Evolutionary conservation across 306 rosid genomes (phyloP).

Genomic region (Cicer arietinum): DNA sequence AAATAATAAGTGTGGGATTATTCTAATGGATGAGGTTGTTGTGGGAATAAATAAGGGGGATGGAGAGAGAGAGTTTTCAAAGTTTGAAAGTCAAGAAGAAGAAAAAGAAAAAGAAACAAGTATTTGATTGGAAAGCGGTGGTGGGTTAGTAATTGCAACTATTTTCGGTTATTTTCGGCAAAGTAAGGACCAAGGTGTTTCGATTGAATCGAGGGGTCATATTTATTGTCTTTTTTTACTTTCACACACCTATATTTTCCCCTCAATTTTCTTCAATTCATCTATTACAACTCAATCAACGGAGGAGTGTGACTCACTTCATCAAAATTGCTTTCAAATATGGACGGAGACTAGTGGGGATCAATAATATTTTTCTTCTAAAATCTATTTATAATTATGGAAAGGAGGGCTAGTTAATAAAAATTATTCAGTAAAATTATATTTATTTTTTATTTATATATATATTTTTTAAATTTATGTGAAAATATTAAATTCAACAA

Average conservation of each 20-base stretch:
- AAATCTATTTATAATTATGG: too few relatives aligned
- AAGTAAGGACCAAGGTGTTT: slow-evolving; percentile 47
- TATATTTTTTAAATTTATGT: too few relatives aligned
- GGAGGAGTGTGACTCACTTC: too few relatives aligned
- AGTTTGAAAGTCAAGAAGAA: slow-evolving; percentile 71
- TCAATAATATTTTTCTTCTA: too few relatives aligned
- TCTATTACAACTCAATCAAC: not conserved
- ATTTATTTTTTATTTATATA: too few relatives aligned
- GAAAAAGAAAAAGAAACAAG: slow-evolving; percentile 4
- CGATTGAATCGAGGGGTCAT: slow-evolving; percentile 98
- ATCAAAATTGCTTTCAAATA: too few relatives aligned
- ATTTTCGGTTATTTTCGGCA: slow-evolving; percentile 56
- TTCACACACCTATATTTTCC: slow-evolving; percentile 26
- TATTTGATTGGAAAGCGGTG: slow-evolving; percentile 79
- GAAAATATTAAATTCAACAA: too few relatives aligned
- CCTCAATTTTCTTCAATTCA: not conserved
- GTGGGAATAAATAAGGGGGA: slow-evolving; percentile 74
- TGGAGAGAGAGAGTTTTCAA: slow-evolving; percentile 29
- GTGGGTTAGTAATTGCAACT: slow-evolving; percentile 77
- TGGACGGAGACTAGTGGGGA: too few relatives aligned
- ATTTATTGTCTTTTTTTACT: slow-evolving; percentile 51
- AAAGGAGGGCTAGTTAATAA: too few relatives aligned
- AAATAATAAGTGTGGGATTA: slow-evolving; percentile 64
- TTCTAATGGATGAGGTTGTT: slow-evolving; percentile 91
- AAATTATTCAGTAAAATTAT: too few relatives aligned